phyloP scores from a whole-genome alignment of 2,329 filamentous ascomycete species.

The Pseudogymnoascus sp. region DNA sequence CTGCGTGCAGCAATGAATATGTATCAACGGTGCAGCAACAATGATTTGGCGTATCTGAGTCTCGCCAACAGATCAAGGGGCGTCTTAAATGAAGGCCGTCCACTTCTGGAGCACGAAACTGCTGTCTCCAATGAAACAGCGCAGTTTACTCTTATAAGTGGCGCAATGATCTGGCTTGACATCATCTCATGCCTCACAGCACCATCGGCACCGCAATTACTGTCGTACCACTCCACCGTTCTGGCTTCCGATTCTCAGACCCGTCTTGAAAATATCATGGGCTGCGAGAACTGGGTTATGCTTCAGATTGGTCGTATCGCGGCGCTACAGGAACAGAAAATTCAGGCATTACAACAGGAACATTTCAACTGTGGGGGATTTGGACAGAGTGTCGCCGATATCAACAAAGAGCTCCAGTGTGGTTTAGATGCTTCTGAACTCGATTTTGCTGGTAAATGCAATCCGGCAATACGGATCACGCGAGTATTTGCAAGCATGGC shows the following conservation, averaged over 20 bases:
- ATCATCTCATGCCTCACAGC: slow-evolving; percentile 42
- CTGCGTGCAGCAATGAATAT: slow-evolving; percentile 22
- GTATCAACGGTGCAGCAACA: slow-evolving; percentile 13
- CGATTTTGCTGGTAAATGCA: slow-evolving; percentile 4
- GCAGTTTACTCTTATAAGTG: slow-evolving; percentile 38
- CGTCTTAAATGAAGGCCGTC: slow-evolving; percentile 8
- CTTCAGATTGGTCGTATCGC: slow-evolving; percentile 47
- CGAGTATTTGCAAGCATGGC: slow-evolving; percentile 21
- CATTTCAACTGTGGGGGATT: slow-evolving; percentile 15
- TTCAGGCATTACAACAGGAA: slow-evolving; percentile 32
- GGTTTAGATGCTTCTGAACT: slow-evolving; percentile 16
- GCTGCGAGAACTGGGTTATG: slow-evolving; percentile 51
- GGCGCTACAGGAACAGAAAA: slow-evolving; percentile 49
- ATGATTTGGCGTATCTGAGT: background rate
- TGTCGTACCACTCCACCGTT: slow-evolving; percentile 33
- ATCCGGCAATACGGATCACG: slow-evolving; percentile 18
- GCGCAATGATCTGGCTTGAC: slow-evolving; percentile 42
- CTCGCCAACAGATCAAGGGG: slow-evolving; percentile 9
- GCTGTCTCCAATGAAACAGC: slow-evolving; percentile 38
- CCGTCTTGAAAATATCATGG: slow-evolving; percentile 43
- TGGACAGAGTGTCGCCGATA: slow-evolving; percentile 14
- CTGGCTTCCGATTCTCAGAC: slow-evolving; percentile 32
- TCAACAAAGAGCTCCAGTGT: slow-evolving; percentile 19
- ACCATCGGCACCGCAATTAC: slow-evolving; percentile 36
- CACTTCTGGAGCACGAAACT: slow-evolving; percentile 20